Evolutionary conservation across 2,329 filamentous ascomycete genomes (phyloP), one percentile per base, ranked within the genome.

Genomic region (Coniella vitis): DNA sequence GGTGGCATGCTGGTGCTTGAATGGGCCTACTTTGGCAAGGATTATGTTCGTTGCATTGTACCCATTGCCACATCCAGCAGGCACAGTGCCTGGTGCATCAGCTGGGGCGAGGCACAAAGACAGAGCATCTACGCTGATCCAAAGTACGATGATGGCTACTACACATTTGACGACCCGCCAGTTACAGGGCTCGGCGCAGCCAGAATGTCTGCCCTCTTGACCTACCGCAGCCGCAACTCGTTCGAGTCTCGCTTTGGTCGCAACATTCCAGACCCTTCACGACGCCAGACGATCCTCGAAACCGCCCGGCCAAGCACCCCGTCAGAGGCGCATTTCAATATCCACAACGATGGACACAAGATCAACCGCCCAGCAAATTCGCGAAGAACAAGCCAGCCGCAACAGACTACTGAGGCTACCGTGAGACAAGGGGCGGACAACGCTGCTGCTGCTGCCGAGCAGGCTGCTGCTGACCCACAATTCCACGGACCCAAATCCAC

Each of bases 141-240:
- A 29, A 97, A 96, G 71, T 98, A 98, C 66, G 90, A 96, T 54
- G 90, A 97, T 61, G 93, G 93, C 38, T 97, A 96, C 69, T 98
- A 97, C 64, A 61, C 81, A 1, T 94, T 93, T 60, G 78, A 86
- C 29, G 89, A 97, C 58, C 90, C 90, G 31, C 93, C 93, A 0
- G 74, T 83, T 0, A 86, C 90, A 1, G 93, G 93, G 1, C 78
- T 98, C 2, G 90, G 90, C 12, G 93, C 93, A 7, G 93, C 93
- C 21, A 89, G 93, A 60, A 98, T 98, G 93, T 89, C 90, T 49
- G 93, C 93, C 2, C 79, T 98, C 34, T 74, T 98, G 59, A 98
- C 93, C 7, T 98, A 98, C 69, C 83, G 93, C 57, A 96, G 90
- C 64, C 87, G 93, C 45, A 91, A 98, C 69, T 97, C 93, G 0